Percentiles rank a stretch among this genome's conserved stretches.
Evolutionary conservation across 805 yeast species (phyloP).

Genomic region (Cyberlindnera misumaiensis): DNA sequence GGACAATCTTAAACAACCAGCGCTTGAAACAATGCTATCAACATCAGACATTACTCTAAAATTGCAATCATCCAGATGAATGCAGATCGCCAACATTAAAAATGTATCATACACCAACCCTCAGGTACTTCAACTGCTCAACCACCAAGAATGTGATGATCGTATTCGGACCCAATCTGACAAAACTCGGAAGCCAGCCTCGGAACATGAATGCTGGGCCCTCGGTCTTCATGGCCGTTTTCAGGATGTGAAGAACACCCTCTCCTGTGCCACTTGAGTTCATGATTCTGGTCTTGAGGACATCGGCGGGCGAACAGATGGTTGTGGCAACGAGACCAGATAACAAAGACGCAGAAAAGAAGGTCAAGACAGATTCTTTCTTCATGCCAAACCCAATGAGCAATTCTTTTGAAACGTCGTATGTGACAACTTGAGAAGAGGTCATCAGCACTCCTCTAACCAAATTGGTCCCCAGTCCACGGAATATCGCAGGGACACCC

Average conservation of each 20-base stretch:
- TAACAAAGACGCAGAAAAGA: slow-evolving; percentile 67
- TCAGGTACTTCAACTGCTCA: slow-evolving; percentile 54
- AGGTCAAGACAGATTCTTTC: slow-evolving; percentile 59
- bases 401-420: slow-evolving; percentile 63
- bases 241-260: slow-evolving; percentile 45
- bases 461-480: slow-evolving; percentile 75
- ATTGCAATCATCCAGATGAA: too few relatives aligned
- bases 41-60: too few relatives aligned
- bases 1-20: too few relatives aligned
- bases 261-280: slow-evolving; percentile 39
- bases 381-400: slow-evolving; percentile 50
- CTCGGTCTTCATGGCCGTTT: slow-evolving; percentile 53
- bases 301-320: slow-evolving; percentile 89
- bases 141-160: slow-evolving; percentile 62
- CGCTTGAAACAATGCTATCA: too few relatives aligned
- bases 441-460: slow-evolving; percentile 84
- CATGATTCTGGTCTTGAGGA: slow-evolving; percentile 84
- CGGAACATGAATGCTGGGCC: slow-evolving; percentile 79
- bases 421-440: slow-evolving; percentile 84
- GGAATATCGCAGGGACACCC: slow-evolving; percentile 49
- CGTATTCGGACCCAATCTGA: slow-evolving; percentile 80
- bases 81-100: too few relatives aligned
- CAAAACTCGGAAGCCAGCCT: slow-evolving; percentile 87
- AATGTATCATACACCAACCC: slow-evolving; percentile 38
- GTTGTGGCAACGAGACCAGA: slow-evolving; percentile 91